Evolutionary conservation across 2,329 filamentous ascomycete genomes (phyloP).

Genomic region (Pseudogymnoascus destructans): DNA sequence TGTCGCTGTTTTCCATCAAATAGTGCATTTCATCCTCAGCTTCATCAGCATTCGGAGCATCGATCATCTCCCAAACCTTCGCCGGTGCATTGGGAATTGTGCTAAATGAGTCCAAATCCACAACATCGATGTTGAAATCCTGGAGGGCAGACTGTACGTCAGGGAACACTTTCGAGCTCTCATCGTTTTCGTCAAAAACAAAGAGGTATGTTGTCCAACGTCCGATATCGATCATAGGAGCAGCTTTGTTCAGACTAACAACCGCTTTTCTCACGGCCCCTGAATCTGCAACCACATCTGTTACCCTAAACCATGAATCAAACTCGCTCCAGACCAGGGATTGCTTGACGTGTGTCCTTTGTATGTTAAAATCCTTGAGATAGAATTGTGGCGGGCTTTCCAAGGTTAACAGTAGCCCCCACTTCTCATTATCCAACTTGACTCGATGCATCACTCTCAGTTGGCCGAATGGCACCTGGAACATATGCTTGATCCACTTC

Average conservation of each 20-base stretch:
- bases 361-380: conserved; percentile 23
- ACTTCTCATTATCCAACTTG: conserved; percentile 23
- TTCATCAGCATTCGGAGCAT: conserved; percentile 14
- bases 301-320: conserved; percentile 50
- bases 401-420: conserved; percentile 35
- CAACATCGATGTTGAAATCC: conserved; percentile 58
- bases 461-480: conserved; percentile 29
- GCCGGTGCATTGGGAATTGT: conserved; percentile 26
- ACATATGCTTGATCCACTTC: conserved; percentile 21
- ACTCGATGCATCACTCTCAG: conserved; percentile 34
- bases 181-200: conserved; percentile 30
- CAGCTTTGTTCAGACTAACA: conserved; percentile 34
- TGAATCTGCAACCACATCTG: conserved; percentile 41
- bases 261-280: conserved; percentile 26
- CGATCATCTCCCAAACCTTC: conserved; percentile 33
- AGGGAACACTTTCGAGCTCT: conserved; percentile 24
- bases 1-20: conserved; percentile 12
- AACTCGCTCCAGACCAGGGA: conserved; percentile 39
- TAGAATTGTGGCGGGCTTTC: conserved; percentile 32
- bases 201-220: conserved; percentile 51
- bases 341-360: conserved; percentile 30
- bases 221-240: conserved; percentile 46
- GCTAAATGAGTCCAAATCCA: conserved; percentile 31
- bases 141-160: conserved; percentile 32
- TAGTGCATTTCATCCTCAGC: conserved; percentile 16